Conservation (phyloP, 139 green algal species). For the Haematococcus sp. region DNA sequence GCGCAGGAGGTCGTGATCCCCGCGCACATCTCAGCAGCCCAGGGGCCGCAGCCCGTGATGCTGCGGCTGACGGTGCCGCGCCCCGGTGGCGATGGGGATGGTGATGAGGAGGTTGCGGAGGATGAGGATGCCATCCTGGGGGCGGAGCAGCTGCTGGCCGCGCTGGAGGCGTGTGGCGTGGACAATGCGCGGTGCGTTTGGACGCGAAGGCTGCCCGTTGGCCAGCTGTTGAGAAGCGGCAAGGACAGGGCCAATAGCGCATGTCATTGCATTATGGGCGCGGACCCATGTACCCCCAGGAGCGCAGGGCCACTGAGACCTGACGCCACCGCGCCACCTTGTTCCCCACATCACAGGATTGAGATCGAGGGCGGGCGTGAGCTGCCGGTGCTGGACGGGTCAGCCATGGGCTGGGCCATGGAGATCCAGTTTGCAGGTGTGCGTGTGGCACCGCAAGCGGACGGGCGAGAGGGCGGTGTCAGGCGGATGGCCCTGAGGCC, state of each 20-base stretch:
- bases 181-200: constrained; percentile 72
- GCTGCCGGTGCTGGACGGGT: constrained; percentile 85
- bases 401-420: constrained; percentile 45
- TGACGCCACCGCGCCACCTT: too few relatives aligned
- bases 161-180: constrained; percentile 81
- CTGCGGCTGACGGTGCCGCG: constrained; percentile 1
- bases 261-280: too few relatives aligned
- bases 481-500: constrained; percentile 8
- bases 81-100: background rate
- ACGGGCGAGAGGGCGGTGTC: constrained; percentile 4
- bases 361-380: constrained; percentile 69
- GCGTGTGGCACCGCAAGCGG: background rate
- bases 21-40: constrained; percentile 6
- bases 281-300: too few relatives aligned
- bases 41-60: background rate
- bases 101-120: background rate
- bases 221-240: too few relatives aligned
- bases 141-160: constrained; percentile 76
- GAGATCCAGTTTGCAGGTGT: constrained; percentile 22
- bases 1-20: constrained; percentile 15
- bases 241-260: too few relatives aligned
- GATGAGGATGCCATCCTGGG: constrained; percentile 29
- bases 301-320: too few relatives aligned
- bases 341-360: constrained; percentile 48
- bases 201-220: too few relatives aligned